Base-by-base conservation (phyloP, 192 early-diverging fungal species). In the Phlyctochytrium planicorne region DNA sequence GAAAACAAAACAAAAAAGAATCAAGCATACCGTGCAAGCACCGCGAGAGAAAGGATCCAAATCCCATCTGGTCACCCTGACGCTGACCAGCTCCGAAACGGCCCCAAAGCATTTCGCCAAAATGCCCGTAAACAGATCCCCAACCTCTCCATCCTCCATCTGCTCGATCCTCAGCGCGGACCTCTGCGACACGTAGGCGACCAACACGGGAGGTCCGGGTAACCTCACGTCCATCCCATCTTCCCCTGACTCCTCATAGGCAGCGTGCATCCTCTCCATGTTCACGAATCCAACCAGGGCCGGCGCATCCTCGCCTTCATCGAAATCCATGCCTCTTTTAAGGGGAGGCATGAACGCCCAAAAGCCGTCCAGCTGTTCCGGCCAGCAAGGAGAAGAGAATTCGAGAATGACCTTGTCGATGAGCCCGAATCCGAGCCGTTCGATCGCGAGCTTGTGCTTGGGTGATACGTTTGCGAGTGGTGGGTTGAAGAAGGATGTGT, bases 31-130 rank as follows among this genome's bases (percentile, higher is more conserved):
- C 34, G 30, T 33, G 34, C 65, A 66, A 35, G 78, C 75, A 6
- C 80, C 80, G 30, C 34, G 50, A 0, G 80, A 61, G 66, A 80
- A 81, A 1, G 75, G 74, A 60, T 81, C 80, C 34, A 69, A 62
- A 31, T 77, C 63, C 80, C 80, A 81, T 34, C 68, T 20, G 0
- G 78, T 74, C 66, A 78, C 65, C 53, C 71, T 60, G 0, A 71
- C 66, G 32, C 72, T 73, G 16, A 62, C 50, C 62, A 65, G 68
- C 2, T 67, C 69, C 2, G 59, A 50, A 2, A 78, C 73, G 16
- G n/a, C 30, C 2, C 6, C 24, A 66, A 66, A 66, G 32, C 65
- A 66, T 33, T 14, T 6, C 30, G 25, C 10, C 65, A 66, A n/a
- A 50, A 66, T 53, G 10, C 20, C 53, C 20, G 57, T 12, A 66